Evolutionary conservation across 163 green algal species (phyloP), one percentile per base, ranked within the genome.

Genomic region (Volvox carteri): DNA sequence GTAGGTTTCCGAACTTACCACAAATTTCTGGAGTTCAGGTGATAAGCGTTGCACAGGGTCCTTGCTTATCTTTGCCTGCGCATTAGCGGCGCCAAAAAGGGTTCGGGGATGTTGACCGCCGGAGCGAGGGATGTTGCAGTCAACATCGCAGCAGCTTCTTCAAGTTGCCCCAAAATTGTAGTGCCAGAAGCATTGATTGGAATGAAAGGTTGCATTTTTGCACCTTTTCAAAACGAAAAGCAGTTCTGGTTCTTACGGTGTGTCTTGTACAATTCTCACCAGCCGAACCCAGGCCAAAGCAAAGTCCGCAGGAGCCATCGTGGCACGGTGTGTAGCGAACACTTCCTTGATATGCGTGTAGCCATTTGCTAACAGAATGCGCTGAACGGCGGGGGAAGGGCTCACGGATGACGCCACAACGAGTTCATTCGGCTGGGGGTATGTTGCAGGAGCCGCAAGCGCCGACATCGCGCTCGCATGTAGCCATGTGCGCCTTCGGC

Each of bases 21-120:
- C 68, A 19, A 88, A 88, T 50, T 88, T 88, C 37, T 88, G 83
- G 35, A 88, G 33, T 25, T 88, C 83, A 6, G 83, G 83, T 2
- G 68, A 60, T 28, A 58, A 2, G 16, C 83, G 83, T 4, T 74
- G 12, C 0, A 35, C 11, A 9, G 83, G 83, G 12, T 80, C 68
- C 50, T 81, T 88, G 50, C 67, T 62, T 4, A 88, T 39, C 54
- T 88, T 88, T 7, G 83, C 83, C 83, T 88, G 68, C 21, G 23
- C 30, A 35, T 33, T n/a, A n/a, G n/a, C n/a, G n/a, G n/a, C n/a
- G n/a, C n/a, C n/a, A n/a, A n/a, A n/a, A n/a, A n/a, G n/a, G n/a
- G n/a, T n/a, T n/a, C n/a, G n/a, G n/a, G n/a, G n/a, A n/a, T n/a
- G n/a, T n/a, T n/a, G n/a, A n/a, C n/a, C n/a, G n/a, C n/a, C n/a